Evolutionary conservation across 1,284 basidiomycete genomes (phyloP).

Genomic region (Fomitiporia mediterranea): DNA sequence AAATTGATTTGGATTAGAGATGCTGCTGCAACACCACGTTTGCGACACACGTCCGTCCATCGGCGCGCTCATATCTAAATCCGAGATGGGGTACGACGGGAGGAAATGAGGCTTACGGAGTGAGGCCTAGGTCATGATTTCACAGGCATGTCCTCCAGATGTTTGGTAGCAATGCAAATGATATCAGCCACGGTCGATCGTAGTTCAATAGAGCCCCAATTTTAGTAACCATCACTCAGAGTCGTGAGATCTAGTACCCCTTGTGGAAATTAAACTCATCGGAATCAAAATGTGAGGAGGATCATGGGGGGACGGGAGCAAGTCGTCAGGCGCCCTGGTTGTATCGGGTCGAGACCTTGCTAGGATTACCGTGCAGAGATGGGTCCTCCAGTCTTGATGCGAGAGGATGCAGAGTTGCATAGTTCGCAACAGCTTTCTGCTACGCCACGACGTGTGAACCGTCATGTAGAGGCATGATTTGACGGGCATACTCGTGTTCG

Average conservation of each 20-base stretch:
- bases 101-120: background rate
- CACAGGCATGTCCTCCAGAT: background rate
- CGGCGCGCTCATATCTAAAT: background rate
- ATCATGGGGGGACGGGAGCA: background rate
- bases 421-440: background rate
- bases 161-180: background rate
- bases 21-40: conserved; percentile 7
- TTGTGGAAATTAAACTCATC: background rate
- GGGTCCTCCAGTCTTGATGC: background rate
- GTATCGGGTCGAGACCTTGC: background rate
- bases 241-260: background rate
- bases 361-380: background rate
- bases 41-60: conserved; percentile 1
- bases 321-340: background rate
- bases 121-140: background rate
- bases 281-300: background rate
- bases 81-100: background rate
- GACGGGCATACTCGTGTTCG: background rate
- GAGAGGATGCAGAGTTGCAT: background rate
- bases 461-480: background rate
- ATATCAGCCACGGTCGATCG: background rate
- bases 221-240: background rate
- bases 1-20: background rate
- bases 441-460: background rate
- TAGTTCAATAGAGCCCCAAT: background rate